Evolutionary conservation across 2,329 filamentous ascomycete species (phyloP).

Genomic region (Celoporthe dispersa): DNA sequence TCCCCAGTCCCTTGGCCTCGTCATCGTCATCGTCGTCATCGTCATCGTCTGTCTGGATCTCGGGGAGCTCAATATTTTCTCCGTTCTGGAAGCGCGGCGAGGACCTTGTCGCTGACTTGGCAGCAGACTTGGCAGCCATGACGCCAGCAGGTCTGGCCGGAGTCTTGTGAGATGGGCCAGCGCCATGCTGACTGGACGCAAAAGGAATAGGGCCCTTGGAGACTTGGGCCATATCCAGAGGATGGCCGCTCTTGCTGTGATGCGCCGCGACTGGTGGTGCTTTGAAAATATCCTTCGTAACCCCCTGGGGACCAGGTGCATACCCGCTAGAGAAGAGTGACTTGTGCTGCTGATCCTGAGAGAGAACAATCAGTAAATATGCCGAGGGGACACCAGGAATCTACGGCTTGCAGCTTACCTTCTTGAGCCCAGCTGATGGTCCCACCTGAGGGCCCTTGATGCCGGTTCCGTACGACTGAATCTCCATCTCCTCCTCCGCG

Average conservation of each 20-base stretch:
- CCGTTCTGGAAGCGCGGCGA: conserved; percentile 88
- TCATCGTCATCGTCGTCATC: conserved; percentile 74
- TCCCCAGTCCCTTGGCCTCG: conserved; percentile 55
- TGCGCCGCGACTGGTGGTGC: conserved; percentile 68
- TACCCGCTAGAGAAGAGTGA: conserved; percentile 66
- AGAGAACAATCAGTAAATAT: conserved; percentile 40
- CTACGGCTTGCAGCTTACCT: conserved; percentile 54
- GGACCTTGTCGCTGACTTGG: conserved; percentile 66
- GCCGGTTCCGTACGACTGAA: conserved; percentile 58
- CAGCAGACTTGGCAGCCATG: conserved; percentile 56
- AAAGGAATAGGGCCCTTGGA: conserved; percentile 91
- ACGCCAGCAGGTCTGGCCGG: conserved; percentile 61
- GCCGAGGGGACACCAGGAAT: background rate
- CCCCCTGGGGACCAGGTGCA: conserved; percentile 58
- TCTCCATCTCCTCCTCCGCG: conserved; percentile 56
- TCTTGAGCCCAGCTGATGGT: conserved; percentile 72
- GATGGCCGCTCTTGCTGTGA: conserved; percentile 69
- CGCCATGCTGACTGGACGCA: conserved; percentile 68
- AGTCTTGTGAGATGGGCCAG: conserved; percentile 67
- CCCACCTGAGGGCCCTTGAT: conserved; percentile 85
- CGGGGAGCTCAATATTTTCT: conserved; percentile 88
- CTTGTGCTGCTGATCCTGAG: conserved; percentile 64
- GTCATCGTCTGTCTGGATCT: conserved; percentile 94
- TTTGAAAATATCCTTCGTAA: conserved; percentile 66
- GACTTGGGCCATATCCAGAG: conserved; percentile 84